phyloP scores from a whole-genome alignment of 176 grass and related monocot genomes.

The Guadua angustifolia region DNA sequence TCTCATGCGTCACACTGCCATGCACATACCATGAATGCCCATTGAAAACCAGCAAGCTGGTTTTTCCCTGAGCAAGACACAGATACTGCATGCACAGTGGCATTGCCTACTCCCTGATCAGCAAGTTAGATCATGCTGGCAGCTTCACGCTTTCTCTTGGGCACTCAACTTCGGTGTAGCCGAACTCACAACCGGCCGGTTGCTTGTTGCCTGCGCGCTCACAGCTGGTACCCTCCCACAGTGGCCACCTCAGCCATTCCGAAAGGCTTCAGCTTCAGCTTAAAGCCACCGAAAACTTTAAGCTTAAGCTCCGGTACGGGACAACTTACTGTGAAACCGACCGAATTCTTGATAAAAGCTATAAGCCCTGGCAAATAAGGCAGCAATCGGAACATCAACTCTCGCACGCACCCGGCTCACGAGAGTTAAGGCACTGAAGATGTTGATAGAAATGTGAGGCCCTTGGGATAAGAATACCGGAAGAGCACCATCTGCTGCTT shows the following conservation, averaged over 20 bases:
- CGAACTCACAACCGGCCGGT: background rate
- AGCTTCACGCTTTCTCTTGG: slow-evolving; percentile 85
- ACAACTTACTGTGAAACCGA: background rate
- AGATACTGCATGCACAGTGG: background rate
- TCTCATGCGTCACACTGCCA: background rate
- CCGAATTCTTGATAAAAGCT: background rate
- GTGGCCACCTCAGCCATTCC: background rate
- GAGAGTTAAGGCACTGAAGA: background rate
- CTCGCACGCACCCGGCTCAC: background rate
- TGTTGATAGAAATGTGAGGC: background rate
- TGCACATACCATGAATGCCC: background rate
- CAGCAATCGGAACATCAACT: no score
- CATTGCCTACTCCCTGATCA: background rate
- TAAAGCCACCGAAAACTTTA: background rate
- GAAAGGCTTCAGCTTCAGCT: background rate
- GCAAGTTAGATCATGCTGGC: slow-evolving; percentile 90
- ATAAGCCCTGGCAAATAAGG: background rate
- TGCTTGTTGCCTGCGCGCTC: background rate
- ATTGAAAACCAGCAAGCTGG: background rate
- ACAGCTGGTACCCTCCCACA: background rate
- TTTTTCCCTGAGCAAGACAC: background rate
- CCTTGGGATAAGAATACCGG: background rate
- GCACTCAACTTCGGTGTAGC: slow-evolving; percentile 20
- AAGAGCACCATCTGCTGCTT: background rate
- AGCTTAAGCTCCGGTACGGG: background rate